These are phyloP conservation scores for Ophiostoma sp. DNA, from an alignment of 2,329 filamentous ascomycete species.

Conservation along the genomic window DNA sequence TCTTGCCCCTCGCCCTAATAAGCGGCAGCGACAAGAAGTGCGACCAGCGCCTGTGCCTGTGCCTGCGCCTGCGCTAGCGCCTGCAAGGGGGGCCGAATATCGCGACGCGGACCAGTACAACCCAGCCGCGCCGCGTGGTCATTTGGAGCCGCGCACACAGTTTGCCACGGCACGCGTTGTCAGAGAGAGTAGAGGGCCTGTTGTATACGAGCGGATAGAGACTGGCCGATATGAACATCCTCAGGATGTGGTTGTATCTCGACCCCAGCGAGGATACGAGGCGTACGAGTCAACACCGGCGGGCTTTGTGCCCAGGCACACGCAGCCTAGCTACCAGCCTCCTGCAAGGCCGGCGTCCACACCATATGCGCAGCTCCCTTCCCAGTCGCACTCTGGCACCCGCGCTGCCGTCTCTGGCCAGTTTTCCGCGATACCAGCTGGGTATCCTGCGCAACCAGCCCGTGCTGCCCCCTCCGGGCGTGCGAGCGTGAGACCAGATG, in stretches of 20 bases:
- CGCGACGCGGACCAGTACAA: conserved; percentile 17
- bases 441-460: not conserved
- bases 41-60: conserved; percentile 32
- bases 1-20: conserved; percentile 50
- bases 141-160: not conserved
- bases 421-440: not conserved
- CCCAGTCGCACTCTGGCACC: not conserved
- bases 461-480: conserved; percentile 32
- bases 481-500: conserved; percentile 45
- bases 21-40: conserved; percentile 49
- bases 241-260: conserved; percentile 22
- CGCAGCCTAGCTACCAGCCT: conserved; percentile 26
- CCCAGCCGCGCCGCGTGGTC: not conserved
- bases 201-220: conserved; percentile 36
- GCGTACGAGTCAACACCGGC: conserved; percentile 30
- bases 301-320: conserved; percentile 33
- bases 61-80: not conserved
- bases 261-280: conserved; percentile 7
- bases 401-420: not conserved
- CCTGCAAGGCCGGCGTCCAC: conserved; percentile 2
- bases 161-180: not conserved
- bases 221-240: conserved; percentile 28
- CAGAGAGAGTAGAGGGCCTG: conserved; percentile 32
- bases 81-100: conserved; percentile 16
- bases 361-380: not conserved